Conservation (phyloP, 371 early-diverging fungal genomes). For the Mortierella sp. region DNA sequence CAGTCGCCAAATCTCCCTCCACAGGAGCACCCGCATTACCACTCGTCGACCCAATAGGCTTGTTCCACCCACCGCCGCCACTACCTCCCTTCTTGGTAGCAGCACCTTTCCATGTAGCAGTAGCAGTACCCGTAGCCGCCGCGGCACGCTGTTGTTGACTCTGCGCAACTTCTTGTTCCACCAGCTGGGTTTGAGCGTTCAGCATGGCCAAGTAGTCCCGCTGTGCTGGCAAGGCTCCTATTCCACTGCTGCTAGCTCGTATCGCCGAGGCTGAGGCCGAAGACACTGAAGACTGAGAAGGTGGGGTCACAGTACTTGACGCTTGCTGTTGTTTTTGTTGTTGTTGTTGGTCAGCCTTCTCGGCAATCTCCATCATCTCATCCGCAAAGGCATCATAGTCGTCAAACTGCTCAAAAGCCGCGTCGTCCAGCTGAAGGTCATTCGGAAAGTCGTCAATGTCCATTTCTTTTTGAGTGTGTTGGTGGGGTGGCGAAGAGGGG, state of each 20-base stretch:
- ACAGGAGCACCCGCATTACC: conserved; percentile 5
- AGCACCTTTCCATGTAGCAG: conserved; percentile 9
- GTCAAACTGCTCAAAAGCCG: conserved; percentile 49
- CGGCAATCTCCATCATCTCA: conserved; percentile 48
- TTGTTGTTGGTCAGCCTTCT: conserved; percentile 19
- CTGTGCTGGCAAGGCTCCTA: conserved; percentile 29
- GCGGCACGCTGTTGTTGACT: conserved; percentile 20
- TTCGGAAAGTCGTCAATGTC: conserved; percentile 20
- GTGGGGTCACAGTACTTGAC: neutral
- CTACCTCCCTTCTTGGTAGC: neutral
- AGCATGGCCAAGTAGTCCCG: conserved; percentile 36
- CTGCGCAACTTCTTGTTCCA: conserved; percentile 9
- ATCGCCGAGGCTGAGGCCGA: neutral
- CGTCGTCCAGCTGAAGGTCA: conserved; percentile 41
- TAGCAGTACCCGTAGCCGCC: conserved; percentile 21
- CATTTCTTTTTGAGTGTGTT: neutral
- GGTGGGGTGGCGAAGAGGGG: neutral
- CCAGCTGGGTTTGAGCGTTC: conserved; percentile 4
- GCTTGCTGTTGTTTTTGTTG: conserved; percentile 3
- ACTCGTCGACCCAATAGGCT: conserved; percentile 25
- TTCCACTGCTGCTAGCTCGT: neutral
- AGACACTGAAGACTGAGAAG: neutral
- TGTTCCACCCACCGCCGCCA: conserved; percentile 8
- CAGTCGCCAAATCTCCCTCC: conserved; percentile 29
- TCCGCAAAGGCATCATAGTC: conserved; percentile 45